These are phyloP conservation scores for Geotrichum reessii DNA, from an alignment of 1,139 yeast genomes.

Conservation along the genomic window DNA sequence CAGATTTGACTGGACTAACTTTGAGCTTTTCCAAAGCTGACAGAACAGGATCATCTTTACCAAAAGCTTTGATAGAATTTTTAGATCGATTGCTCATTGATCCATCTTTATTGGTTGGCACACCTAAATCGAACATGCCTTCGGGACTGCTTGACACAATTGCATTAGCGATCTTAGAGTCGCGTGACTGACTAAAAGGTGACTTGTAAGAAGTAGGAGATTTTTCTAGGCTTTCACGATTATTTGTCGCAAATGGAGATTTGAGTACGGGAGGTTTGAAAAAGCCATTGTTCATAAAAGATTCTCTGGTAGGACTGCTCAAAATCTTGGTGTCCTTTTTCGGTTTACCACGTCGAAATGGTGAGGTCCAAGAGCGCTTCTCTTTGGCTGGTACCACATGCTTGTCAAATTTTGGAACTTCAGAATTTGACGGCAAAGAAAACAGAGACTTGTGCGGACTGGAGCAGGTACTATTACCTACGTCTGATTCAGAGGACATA, in stretches of 20 bases:
- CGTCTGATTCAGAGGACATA: constrained; percentile 6
- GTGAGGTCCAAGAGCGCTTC: constrained; percentile 39
- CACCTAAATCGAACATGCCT: constrained; percentile 33
- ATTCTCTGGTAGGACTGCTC: constrained; percentile 21
- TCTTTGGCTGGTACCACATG: not conserved
- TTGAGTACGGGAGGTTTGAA: constrained; percentile 5
- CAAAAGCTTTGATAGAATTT: constrained; percentile 26
- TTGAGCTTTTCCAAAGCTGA: constrained; percentile 62
- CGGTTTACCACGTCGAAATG: constrained; percentile 33
- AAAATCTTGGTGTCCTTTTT: constrained; percentile 28
- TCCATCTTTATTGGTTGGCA: constrained; percentile 14
- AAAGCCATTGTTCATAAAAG: constrained; percentile 7
- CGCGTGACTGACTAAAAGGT: constrained; percentile 1
- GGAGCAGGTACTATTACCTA: not conserved
- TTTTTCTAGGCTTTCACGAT: not conserved
- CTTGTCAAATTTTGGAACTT: not conserved
- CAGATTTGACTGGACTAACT: constrained; percentile 26
- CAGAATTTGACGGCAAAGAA: not conserved
- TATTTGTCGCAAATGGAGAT: constrained; percentile 1
- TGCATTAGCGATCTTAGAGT: not conserved
- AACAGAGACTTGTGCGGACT: not conserved
- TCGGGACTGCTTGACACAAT: constrained; percentile 16
- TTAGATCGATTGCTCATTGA: constrained; percentile 18
- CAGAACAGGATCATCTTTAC: constrained; percentile 45
- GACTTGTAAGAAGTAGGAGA: constrained; percentile 5